Evolutionary conservation across 129 eudicot genomes (phyloP).

Genomic region (Saposhnikovia divaricata): DNA sequence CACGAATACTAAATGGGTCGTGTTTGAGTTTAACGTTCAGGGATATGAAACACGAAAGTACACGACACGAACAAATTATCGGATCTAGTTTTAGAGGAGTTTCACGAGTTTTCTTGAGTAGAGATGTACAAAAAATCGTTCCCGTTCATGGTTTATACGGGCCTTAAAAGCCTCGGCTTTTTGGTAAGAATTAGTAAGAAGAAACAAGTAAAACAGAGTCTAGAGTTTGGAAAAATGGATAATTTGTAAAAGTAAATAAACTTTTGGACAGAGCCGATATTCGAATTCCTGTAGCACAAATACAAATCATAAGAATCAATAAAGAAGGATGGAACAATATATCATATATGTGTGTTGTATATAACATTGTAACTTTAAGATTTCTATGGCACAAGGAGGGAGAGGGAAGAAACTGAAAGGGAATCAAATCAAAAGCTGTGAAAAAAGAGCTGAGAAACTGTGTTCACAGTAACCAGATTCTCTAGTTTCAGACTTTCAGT

Average conservation of each 20-base stretch:
- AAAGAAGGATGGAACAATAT: neutral
- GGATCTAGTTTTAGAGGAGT: too few relatives aligned
- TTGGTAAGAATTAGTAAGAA: too few relatives aligned
- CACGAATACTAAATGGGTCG: too few relatives aligned
- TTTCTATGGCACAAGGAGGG: neutral
- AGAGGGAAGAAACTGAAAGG: neutral
- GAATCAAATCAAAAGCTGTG: constrained; percentile 8
- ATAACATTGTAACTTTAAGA: neutral
- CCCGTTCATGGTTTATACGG: too few relatives aligned
- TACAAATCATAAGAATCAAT: neutral
- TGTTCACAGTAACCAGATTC: constrained; percentile 1
- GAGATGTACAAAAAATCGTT: too few relatives aligned
- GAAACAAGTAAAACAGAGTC: neutral
- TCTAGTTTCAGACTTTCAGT: neutral
- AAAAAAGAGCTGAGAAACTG: constrained; percentile 1
- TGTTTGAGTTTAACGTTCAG: too few relatives aligned
- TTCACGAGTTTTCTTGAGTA: too few relatives aligned
- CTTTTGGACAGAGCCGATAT: constrained; percentile 1
- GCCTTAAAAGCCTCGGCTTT: neutral
- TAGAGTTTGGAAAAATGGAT: neutral
- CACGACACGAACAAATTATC: too few relatives aligned
- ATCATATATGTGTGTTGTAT: neutral
- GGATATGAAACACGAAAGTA: too few relatives aligned
- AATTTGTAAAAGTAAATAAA: neutral
- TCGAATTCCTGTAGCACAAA: neutral